Conservation (phyloP, 768 basidiomycete genomes). For the Artomyces pyxidatus region DNA sequence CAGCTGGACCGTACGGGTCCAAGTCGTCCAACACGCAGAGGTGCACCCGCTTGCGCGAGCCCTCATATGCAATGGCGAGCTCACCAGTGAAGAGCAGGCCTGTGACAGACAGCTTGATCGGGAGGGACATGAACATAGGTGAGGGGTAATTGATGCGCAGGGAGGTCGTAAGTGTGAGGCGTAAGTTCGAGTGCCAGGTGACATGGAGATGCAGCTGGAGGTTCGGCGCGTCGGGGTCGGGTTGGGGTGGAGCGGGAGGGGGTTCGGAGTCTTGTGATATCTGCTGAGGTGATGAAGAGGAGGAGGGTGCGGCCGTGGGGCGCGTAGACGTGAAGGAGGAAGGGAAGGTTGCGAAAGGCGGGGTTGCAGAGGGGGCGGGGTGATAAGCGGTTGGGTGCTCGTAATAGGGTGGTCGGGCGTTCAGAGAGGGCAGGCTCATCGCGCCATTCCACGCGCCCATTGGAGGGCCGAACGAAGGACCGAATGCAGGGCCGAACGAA, state of each 20-base stretch:
- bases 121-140: conserved; percentile 92
- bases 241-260: conserved; percentile 8
- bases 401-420: background rate
- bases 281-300: background rate
- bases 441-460: background rate
- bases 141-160: conserved; percentile 96
- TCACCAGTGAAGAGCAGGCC: conserved; percentile 84
- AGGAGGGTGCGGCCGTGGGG: background rate
- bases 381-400: conserved; percentile 24
- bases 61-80: conserved; percentile 87
- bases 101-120: conserved; percentile 88
- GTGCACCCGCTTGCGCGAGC: conserved; percentile 72
- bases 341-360: conserved; percentile 17
- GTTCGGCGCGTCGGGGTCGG: conserved; percentile 42
- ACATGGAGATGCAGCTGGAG: conserved; percentile 85
- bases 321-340: background rate
- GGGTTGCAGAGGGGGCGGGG: conserved; percentile 32
- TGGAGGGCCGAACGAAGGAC: background rate
- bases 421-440: conserved; percentile 5
- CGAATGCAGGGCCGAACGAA: conserved; percentile 34
- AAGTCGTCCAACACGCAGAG: conserved; percentile 83
- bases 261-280: conserved; percentile 7
- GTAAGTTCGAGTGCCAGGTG: conserved; percentile 81
- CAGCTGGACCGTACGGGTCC: conserved; percentile 75
- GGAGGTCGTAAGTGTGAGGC: conserved; percentile 84